Conservation (phyloP, 768 basidiomycete species). For the Lentinula lateritia region DNA sequence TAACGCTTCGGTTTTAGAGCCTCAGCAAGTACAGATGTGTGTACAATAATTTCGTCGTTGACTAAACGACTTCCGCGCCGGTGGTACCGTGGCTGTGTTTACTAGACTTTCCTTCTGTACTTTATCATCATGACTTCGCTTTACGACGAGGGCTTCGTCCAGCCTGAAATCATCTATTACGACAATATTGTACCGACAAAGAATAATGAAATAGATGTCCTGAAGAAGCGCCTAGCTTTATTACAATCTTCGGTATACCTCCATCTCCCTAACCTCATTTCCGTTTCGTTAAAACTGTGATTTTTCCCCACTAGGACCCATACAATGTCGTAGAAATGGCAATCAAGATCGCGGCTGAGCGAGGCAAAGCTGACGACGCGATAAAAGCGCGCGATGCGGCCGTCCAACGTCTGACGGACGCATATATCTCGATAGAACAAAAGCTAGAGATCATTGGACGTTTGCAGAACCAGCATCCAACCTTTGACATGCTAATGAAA, state of each 20-base stretch:
- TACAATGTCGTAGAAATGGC: constrained; percentile 46
- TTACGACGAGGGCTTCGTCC: not conserved
- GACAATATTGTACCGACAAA: not conserved
- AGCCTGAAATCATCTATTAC: not conserved
- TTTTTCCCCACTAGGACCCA: constrained; percentile 29
- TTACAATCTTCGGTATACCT: constrained; percentile 17
- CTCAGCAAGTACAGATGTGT: too few species aligned
- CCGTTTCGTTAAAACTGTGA: not conserved
- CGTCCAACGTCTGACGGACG: constrained; percentile 51
- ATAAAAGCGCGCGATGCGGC: constrained; percentile 58
- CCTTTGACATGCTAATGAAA: not conserved
- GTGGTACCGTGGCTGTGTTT: not conserved
- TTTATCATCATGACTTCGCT: not conserved
- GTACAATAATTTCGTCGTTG: too few species aligned
- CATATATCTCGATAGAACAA: constrained; percentile 55
- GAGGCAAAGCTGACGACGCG: constrained; percentile 48
- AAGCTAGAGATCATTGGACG: constrained; percentile 44
- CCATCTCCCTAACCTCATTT: not conserved
- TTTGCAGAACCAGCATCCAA: not conserved
- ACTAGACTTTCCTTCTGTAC: not conserved
- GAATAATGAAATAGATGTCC: not conserved
- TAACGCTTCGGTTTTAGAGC: not conserved
- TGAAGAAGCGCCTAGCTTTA: constrained; percentile 9
- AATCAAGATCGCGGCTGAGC: constrained; percentile 50
- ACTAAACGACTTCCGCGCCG: too few species aligned